A percentile compares a stretch with the other conserved stretches of the same genome.
Evolutionary conservation across 2,329 filamentous ascomycete genomes (phyloP).

Genomic region (Cordyceps javanica): DNA sequence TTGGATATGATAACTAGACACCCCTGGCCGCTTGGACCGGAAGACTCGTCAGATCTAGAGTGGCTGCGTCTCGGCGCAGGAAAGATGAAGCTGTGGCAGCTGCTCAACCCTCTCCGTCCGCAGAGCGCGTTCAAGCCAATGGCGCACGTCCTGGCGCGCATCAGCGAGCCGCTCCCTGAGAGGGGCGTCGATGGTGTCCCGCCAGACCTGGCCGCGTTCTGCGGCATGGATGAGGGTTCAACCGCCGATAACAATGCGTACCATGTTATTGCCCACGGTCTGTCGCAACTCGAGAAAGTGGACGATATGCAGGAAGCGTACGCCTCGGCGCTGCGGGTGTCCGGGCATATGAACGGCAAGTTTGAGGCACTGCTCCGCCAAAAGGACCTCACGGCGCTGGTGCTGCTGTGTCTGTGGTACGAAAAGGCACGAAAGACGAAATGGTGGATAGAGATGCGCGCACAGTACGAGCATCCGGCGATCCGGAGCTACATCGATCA

Average conservation of each 20-base stretch:
- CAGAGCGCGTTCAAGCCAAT: background rate
- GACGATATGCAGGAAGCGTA: background rate
- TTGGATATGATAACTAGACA: background rate
- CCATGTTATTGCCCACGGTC: background rate
- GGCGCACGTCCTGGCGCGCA: background rate
- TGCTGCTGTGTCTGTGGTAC: background rate
- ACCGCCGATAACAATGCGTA: background rate
- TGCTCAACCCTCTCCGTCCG: background rate
- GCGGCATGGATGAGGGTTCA: background rate
- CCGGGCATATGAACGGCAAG: background rate
- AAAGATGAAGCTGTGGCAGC: constrained; percentile 4
- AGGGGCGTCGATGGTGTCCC: background rate
- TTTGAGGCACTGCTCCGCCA: background rate
- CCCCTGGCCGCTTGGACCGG: constrained; percentile 1
- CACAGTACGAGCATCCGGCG: background rate
- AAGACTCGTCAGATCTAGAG: background rate
- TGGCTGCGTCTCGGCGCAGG: background rate
- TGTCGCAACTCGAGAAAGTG: background rate
- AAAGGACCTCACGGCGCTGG: background rate
- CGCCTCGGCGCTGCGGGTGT: background rate
- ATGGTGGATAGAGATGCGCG: constrained; percentile 10
- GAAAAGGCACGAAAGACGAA: background rate
- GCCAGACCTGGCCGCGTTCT: background rate
- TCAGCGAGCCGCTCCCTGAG: background rate
- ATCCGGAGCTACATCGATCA: background rate